These are phyloP conservation scores for Globisporangium spiculum DNA, from an alignment of 352 stramenopile genomes.

Conservation along the genomic window DNA sequence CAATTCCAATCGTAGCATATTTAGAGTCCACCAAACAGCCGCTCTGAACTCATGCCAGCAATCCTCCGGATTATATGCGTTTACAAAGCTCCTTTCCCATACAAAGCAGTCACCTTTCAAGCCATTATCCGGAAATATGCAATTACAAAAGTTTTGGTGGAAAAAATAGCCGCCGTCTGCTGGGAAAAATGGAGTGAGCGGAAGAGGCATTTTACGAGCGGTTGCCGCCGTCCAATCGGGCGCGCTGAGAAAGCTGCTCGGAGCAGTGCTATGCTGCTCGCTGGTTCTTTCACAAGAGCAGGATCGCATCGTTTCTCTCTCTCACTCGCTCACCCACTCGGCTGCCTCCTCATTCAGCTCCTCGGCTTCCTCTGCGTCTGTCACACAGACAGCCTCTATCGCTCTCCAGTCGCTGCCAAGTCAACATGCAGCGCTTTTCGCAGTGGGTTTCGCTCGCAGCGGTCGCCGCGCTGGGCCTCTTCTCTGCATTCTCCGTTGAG, in stretches of 20 bases:
- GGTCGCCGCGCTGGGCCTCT: not conserved
- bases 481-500: not conserved
- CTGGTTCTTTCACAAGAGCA: not conserved
- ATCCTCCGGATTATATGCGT: not conserved
- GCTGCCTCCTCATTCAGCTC: not conserved
- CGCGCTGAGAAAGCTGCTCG: not conserved
- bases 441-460: not conserved
- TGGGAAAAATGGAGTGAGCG: not conserved
- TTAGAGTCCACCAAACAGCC: no score
- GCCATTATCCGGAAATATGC: constrained; percentile 2
- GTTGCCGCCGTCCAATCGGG: not conserved
- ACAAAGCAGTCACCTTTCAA: not conserved
- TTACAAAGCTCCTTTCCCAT: not conserved
- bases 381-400: not conserved
- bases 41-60: not conserved
- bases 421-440: not conserved
- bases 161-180: not conserved
- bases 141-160: not conserved
- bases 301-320: not conserved
- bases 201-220: not conserved
- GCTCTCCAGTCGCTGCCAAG: not conserved
- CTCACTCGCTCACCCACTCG: not conserved
- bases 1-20: no score
- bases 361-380: not conserved
- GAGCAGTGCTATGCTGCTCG: no score